Evolutionary conservation across 768 basidiomycete genomes (phyloP), one percentile per base, ranked within the genome.

Genomic region (Pleurotus cornucopiae): DNA sequence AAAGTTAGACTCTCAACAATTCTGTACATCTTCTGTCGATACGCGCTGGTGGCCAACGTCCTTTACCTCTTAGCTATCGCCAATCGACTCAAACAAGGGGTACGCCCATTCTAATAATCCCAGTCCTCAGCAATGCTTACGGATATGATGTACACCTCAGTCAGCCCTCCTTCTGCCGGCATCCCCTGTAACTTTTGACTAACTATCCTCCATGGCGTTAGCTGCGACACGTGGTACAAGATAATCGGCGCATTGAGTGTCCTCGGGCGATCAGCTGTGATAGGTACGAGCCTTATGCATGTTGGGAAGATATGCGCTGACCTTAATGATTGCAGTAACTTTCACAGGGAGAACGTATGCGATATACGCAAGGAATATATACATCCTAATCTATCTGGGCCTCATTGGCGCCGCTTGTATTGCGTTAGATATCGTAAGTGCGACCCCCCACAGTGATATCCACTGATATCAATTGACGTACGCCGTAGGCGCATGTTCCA

Each of bases 21-120:
- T 18, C 66, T 72, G 16, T 72, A 71, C 61, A 58, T 67, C 41
- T 58, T 67, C 6, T 73, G 69, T 51, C 69, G 71, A 25, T 72
- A 73, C 47, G 71, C 69, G 4, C 58, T 73, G 21, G 34, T 68
- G 2, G 70, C 65, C 3, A 73, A 73, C 43, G 55, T 71, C 5
- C 57, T 72, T 4, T 72, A 68, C 55, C 59, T 71, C 1, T 59
- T 73, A 14, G 65, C 60, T n/a, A 66, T 71, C 1, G 46, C 61
- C 0, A 49, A 63, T 21, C 60, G 60, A 40, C 57, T 69, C 1
- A 52, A 51, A 7, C 49, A 55, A 6, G 61, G 58, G 65, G 67
- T 64, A 26, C 18, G 61, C 26, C 16, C 9, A 34, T 34, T 7
- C 30, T 9, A 11, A 34, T 34, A 2, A 7, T 11, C 30, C 30